phyloP scores from a whole-genome alignment of 306 rosid species.

The Lablab purpureus region DNA sequence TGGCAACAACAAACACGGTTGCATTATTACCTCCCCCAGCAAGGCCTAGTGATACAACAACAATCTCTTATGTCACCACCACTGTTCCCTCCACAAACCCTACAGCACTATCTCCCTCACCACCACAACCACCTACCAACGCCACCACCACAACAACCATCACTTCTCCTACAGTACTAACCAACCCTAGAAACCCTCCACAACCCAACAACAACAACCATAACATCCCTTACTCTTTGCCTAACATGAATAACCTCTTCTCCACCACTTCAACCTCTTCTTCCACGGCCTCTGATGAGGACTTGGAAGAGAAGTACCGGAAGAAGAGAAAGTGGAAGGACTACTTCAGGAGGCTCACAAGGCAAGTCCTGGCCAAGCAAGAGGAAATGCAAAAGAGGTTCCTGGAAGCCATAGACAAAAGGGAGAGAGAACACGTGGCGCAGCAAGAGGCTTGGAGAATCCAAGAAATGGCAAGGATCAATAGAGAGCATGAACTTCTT shows the following conservation, averaged over 20 bases:
- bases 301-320: slow-evolving; percentile 57
- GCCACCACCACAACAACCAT: slow-evolving; percentile 3
- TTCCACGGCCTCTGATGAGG: slow-evolving; percentile 80
- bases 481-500: slow-evolving; percentile 66
- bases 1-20: slow-evolving; percentile 19
- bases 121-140: slow-evolving; percentile 25
- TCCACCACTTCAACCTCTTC: slow-evolving; percentile 69
- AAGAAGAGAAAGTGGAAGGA: slow-evolving; percentile 86
- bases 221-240: slow-evolving; percentile 31
- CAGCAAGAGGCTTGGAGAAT: slow-evolving; percentile 75
- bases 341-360: slow-evolving; percentile 66
- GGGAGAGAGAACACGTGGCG: slow-evolving; percentile 65
- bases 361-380: slow-evolving; percentile 73
- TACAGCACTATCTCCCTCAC: slow-evolving; percentile 41
- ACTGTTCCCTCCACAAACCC: slow-evolving; percentile 60
- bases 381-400: slow-evolving; percentile 81
- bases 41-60: slow-evolving; percentile 47
- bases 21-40: slow-evolving; percentile 24
- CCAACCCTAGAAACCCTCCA: slow-evolving; percentile 50
- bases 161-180: slow-evolving; percentile 32
- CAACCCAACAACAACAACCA: slow-evolving; percentile 2
- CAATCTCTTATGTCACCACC: slow-evolving; percentile 50
- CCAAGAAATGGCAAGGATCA: slow-evolving; percentile 73
- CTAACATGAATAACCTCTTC: slow-evolving; percentile 53
- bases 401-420: slow-evolving; percentile 70